Conservation (phyloP, 768 basidiomycete species). For the Chiua virens region DNA sequence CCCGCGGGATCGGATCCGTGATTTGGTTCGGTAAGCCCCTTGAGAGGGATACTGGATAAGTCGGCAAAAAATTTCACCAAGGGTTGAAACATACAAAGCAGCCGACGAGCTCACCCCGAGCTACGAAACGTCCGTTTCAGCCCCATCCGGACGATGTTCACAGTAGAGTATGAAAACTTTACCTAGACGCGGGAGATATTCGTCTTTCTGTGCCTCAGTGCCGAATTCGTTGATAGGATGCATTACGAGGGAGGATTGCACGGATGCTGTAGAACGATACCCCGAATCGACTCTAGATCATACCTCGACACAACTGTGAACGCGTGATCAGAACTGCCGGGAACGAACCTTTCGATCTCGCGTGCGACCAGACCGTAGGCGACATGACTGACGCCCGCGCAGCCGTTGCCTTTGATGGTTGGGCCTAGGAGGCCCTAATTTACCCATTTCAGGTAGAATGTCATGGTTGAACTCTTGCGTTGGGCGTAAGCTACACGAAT, state of each 20-base stretch:
- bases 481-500: not conserved
- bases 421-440: constrained; percentile 87
- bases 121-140: constrained; percentile 36
- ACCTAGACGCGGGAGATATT: constrained; percentile 85
- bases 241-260: constrained; percentile 97
- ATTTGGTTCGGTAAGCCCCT: constrained; percentile 96
- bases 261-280: constrained; percentile 92
- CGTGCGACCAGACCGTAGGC: constrained; percentile 93
- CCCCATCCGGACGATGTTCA: not conserved
- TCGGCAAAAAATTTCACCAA: not conserved
- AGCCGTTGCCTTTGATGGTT: constrained; percentile 91
- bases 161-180: constrained; percentile 12
- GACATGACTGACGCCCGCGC: constrained; percentile 88
- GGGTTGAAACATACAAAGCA: constrained; percentile 72
- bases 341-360: constrained; percentile 81
- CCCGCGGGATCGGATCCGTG: constrained; percentile 96
- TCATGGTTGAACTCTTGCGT: constrained; percentile 68
- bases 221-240: constrained; percentile 91
- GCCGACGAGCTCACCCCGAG: constrained; percentile 83
- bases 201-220: constrained; percentile 84
- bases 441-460: constrained; percentile 89
- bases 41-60: constrained; percentile 1
- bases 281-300: constrained; percentile 85
- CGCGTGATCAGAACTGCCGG: not conserved
- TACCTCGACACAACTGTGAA: not conserved